A percentile compares a stretch with the other conserved stretches of the same genome.
These are phyloP conservation scores for Chlamydomonas schloesseri DNA, from an alignment of 139 green algal species.

Conservation along the genomic window DNA sequence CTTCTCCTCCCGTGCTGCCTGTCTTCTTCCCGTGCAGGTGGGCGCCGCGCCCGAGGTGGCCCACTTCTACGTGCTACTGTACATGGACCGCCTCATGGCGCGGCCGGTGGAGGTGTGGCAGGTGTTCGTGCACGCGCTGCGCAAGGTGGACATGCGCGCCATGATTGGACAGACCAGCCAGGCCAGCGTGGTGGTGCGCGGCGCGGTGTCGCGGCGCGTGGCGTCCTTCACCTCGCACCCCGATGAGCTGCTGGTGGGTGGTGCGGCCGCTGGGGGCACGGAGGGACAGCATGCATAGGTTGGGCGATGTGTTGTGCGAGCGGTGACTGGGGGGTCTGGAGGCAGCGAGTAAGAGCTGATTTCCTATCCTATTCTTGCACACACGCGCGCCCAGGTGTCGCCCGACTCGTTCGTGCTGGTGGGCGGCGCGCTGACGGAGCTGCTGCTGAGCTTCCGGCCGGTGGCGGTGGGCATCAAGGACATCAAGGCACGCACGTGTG, in stretches of 20 bases:
- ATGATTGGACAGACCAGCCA: conserved; percentile 69
- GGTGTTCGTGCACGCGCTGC: conserved; percentile 70
- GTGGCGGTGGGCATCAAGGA: conserved; percentile 56
- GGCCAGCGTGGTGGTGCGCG: conserved; percentile 65
- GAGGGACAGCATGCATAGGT: background rate
- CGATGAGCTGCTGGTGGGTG: conserved; percentile 67
- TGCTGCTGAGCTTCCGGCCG: conserved; percentile 65
- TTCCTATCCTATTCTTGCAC: no score
- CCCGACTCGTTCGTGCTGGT: conserved; percentile 65
- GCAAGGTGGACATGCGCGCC: conserved; percentile 73
- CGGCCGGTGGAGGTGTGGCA: conserved; percentile 66
- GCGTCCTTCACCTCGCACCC: conserved; percentile 66
- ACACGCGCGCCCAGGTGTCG: conserved; percentile 47
- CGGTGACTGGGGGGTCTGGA: background rate
- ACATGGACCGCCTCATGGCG: conserved; percentile 63
- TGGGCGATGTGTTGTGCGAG: background rate
- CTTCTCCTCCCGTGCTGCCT: no score
- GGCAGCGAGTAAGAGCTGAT: no score
- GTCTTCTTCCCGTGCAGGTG: conserved; percentile 5
- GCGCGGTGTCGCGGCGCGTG: conserved; percentile 57
- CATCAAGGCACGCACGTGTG: no score
- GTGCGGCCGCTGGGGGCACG: background rate
- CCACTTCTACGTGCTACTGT: conserved; percentile 71
- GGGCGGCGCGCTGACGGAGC: conserved; percentile 61
- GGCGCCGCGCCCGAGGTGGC: conserved; percentile 58